phyloP scores from a whole-genome alignment of 192 early-diverging fungal genomes.

The Podila verticillata region DNA sequence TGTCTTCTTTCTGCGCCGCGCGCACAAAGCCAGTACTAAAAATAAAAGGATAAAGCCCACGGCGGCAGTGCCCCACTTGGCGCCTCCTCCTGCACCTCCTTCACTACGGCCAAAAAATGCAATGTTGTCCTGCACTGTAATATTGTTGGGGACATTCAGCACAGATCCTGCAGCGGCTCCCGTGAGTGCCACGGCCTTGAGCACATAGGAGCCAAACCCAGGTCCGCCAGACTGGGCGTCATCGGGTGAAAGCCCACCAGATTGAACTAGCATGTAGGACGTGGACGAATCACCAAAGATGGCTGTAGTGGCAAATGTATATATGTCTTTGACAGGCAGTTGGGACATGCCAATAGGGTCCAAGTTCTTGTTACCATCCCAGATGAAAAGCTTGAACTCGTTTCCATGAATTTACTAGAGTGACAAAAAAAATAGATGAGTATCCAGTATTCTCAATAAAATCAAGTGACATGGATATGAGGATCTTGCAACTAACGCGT shows the following conservation, averaged over 20 bases:
- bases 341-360: constrained; percentile 13
- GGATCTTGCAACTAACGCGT: too few species aligned
- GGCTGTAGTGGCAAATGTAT: background rate
- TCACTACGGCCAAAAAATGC: background rate
- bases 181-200: constrained; percentile 11
- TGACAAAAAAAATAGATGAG: background rate
- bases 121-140: constrained; percentile 6
- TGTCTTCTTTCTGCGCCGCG: too few species aligned
- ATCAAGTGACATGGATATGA: background rate
- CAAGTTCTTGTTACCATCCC: constrained; percentile 4
- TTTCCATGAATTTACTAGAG: constrained; percentile 2
- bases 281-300: constrained; percentile 20
- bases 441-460: background rate
- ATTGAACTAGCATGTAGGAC: constrained; percentile 15
- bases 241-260: background rate
- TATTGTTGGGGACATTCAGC: constrained; percentile 13
- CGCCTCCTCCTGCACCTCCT: background rate
- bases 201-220: background rate
- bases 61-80: too few species aligned
- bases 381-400: background rate
- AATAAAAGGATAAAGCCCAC: too few species aligned
- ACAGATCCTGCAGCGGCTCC: constrained; percentile 9
- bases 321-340: background rate
- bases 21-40: too few species aligned
- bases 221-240: background rate